Conservation (phyloP, 2,329 filamentous ascomycete species). For the Cytospora piceicola region DNA sequence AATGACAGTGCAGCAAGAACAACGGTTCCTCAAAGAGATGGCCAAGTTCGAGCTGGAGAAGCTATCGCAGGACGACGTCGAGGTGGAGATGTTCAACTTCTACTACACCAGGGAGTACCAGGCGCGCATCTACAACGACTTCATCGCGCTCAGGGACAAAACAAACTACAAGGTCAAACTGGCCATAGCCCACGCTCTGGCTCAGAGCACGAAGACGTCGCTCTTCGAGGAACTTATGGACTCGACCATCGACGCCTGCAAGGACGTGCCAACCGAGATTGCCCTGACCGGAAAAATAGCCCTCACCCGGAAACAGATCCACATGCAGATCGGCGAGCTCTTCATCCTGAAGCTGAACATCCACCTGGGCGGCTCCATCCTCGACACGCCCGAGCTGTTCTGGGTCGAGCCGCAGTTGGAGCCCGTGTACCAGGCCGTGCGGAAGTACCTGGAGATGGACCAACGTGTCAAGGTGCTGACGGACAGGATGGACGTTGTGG, state of each 20-base stretch:
- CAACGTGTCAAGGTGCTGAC: constrained; percentile 88
- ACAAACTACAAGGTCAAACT: constrained; percentile 98
- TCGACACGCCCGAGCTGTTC: constrained; percentile 96
- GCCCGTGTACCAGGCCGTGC: constrained; percentile 92
- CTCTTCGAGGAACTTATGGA: constrained; percentile 95
- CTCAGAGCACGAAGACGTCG: constrained; percentile 96
- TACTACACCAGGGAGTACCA: constrained; percentile 99
- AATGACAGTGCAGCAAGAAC: constrained; percentile 89
- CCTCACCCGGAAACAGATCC: constrained; percentile 86
- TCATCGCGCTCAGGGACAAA: constrained; percentile 92
- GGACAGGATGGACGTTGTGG: constrained; percentile 89
- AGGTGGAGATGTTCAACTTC: constrained; percentile 98
- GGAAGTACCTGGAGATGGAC: constrained; percentile 97
- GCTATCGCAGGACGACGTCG: constrained; percentile 82
- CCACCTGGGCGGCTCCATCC: constrained; percentile 92
- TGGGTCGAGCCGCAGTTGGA: constrained; percentile 98
- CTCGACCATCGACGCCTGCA: constrained; percentile 89
- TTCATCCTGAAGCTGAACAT: constrained; percentile 98
- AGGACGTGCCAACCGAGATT: constrained; percentile 91
- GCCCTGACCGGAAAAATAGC: constrained; percentile 90
- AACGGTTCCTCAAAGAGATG: constrained; percentile 89
- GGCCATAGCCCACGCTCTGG: constrained; percentile 91
- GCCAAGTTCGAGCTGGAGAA: constrained; percentile 94
- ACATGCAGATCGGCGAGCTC: constrained; percentile 98
- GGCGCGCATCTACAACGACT: constrained; percentile 98